A percentile compares a stretch with the other conserved stretches of the same genome.
Conservation (phyloP, 805 yeast species). For the Ogataea degrootiae region DNA sequence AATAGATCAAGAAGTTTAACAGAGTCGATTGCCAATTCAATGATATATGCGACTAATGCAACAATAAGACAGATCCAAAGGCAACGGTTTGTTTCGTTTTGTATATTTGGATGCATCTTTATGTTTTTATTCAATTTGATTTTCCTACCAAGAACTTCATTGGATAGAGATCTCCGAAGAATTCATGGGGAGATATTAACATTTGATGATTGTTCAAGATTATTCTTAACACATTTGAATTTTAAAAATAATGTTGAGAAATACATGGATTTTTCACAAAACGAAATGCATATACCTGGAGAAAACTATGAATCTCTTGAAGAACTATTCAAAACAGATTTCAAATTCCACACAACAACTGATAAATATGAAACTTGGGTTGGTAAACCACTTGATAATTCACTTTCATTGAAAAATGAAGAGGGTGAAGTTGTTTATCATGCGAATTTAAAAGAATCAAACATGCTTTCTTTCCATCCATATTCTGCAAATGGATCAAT, state of each 20-base stretch:
- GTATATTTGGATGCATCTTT: slow-evolving; percentile 46
- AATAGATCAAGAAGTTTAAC: slow-evolving; percentile 22
- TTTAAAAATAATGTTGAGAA: slow-evolving; percentile 18
- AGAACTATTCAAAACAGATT: slow-evolving; percentile 10
- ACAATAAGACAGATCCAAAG: slow-evolving; percentile 26
- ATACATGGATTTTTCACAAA: slow-evolving; percentile 16
- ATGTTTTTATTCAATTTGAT: slow-evolving; percentile 56
- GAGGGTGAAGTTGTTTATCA: slow-evolving; percentile 36
- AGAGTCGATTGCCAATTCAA: slow-evolving; percentile 26
- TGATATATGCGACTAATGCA: slow-evolving; percentile 22
- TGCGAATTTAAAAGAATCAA: slow-evolving; percentile 48
- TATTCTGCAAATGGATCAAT: slow-evolving; percentile 64
- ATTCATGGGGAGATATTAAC: slow-evolving; percentile 64
- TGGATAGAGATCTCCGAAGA: slow-evolving; percentile 74
- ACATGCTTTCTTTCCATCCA: slow-evolving; percentile 45
- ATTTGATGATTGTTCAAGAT: slow-evolving; percentile 62
- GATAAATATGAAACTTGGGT: slow-evolving; percentile 57
- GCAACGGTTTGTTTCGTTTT: slow-evolving; percentile 40
- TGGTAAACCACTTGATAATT: slow-evolving; percentile 46
- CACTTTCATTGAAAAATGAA: slow-evolving; percentile 32
- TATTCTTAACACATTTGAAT: slow-evolving; percentile 34
- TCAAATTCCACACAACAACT: slow-evolving; percentile 36
- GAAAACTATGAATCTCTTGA: slow-evolving; percentile 16
- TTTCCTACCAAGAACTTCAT: slow-evolving; percentile 80
- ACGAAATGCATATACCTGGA: slow-evolving; percentile 22